Percentiles rank a stretch among this genome's conserved stretches.
Conservation (phyloP, 106 monocot species). For the Gastrodia elata region DNA sequence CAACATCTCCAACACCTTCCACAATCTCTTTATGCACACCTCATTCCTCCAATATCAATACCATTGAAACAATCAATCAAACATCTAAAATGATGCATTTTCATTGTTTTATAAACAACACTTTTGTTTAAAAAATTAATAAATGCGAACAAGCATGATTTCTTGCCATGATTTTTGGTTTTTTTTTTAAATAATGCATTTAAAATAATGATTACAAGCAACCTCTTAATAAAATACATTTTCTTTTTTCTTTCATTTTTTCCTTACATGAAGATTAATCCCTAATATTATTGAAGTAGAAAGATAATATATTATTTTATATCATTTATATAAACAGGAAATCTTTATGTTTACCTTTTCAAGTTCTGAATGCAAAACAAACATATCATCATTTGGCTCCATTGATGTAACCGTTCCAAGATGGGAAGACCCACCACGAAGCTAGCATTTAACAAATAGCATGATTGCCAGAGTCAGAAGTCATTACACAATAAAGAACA, state of each 20-base stretch:
- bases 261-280: background rate
- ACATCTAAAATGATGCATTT: too few species aligned
- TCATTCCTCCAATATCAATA: too few species aligned
- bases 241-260: background rate
- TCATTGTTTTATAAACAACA: too few species aligned
- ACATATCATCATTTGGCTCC: conserved; percentile 81
- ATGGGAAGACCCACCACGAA: conserved; percentile 89
- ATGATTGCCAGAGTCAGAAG: background rate
- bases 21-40: too few species aligned
- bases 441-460: conserved; percentile 27
- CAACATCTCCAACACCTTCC: too few species aligned
- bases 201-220: too few species aligned
- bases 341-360: conserved; percentile 45
- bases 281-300: background rate
- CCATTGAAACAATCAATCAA: too few species aligned
- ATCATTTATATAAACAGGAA: background rate
- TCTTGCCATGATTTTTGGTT: too few species aligned
- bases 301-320: background rate
- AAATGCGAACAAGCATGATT: too few species aligned
- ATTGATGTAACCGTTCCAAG: conserved; percentile 95
- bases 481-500: background rate
- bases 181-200: too few species aligned
- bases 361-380: conserved; percentile 74
- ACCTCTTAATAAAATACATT: too few species aligned
- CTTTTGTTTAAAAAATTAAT: too few species aligned